A percentile compares a stretch with the other conserved stretches of the same genome.
Conservation (phyloP, 768 basidiomycete genomes). For the Serendipita indica region DNA sequence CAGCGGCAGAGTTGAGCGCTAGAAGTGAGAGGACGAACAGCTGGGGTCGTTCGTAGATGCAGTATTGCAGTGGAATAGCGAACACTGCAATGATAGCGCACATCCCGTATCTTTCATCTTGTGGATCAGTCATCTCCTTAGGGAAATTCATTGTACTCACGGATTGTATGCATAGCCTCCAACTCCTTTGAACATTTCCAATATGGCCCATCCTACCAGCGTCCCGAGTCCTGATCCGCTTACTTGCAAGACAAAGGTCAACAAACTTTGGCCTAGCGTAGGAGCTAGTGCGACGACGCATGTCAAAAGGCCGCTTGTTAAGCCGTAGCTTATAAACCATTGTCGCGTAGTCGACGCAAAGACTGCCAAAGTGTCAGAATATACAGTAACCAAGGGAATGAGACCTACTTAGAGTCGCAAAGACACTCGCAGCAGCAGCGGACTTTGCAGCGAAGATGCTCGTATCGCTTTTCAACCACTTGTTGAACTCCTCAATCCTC, state of each 20-base stretch:
- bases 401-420: slow-evolving; percentile 16
- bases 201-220: slow-evolving; percentile 11
- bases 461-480: slow-evolving; percentile 11
- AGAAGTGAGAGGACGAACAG: slow-evolving; percentile 16
- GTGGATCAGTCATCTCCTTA: background rate
- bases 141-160: slow-evolving; percentile 12
- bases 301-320: slow-evolving; percentile 21
- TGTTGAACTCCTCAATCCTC: slow-evolving; percentile 13
- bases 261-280: slow-evolving; percentile 20
- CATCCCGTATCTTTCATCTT: slow-evolving; percentile 14
- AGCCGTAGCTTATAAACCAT: slow-evolving; percentile 20
- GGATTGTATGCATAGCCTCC: slow-evolving; percentile 22
- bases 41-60: slow-evolving; percentile 16
- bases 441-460: slow-evolving; percentile 20
- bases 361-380: slow-evolving; percentile 4
- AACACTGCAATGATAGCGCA: slow-evolving; percentile 14
- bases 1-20: slow-evolving; percentile 16
- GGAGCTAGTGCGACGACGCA: slow-evolving; percentile 22
- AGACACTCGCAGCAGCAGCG: slow-evolving; percentile 18
- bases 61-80: slow-evolving; percentile 15
- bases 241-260: slow-evolving; percentile 22
- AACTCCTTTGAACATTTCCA: slow-evolving; percentile 20
- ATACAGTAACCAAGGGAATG: background rate
- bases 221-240: slow-evolving; percentile 17
- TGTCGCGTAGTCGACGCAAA: slow-evolving; percentile 17